Conservation (phyloP, 1,139 yeast genomes). For the Debaryomyces robertsiae region DNA sequence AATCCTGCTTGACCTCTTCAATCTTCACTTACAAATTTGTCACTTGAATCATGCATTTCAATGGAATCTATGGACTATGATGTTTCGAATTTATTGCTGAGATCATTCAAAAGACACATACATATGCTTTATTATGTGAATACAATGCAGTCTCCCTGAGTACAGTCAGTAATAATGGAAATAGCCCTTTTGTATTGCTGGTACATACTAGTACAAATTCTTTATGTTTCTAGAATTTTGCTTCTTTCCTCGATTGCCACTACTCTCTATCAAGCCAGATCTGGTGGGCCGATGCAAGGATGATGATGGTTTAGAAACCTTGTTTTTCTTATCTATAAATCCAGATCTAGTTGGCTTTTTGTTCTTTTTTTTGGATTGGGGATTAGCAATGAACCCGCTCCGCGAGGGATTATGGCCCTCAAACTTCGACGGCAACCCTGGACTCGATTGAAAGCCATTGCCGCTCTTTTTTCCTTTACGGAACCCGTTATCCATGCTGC, state of each 20-base stretch:
- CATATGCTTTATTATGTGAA: too few relatives aligned
- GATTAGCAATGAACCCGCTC: slow-evolving; percentile 12
- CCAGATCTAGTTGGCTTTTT: slow-evolving; percentile 26
- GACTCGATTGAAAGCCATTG: slow-evolving; percentile 11
- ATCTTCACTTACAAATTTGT: too few relatives aligned
- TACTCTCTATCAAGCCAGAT: slow-evolving; percentile 23
- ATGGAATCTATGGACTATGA: too few relatives aligned
- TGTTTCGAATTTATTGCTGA: too few relatives aligned
- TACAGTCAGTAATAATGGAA: too few relatives aligned
- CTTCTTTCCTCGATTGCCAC: slow-evolving; percentile 16
- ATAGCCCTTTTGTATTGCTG: too few relatives aligned
- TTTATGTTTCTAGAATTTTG: slow-evolving; percentile 15
- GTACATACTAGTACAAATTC: slow-evolving; percentile 13
- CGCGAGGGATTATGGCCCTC: slow-evolving; percentile 13
- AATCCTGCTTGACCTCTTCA: too few relatives aligned
- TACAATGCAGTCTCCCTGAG: too few relatives aligned
- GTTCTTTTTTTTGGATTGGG: slow-evolving; percentile 9
- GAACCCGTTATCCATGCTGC: slow-evolving; percentile 13
- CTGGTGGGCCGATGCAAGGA: slow-evolving; percentile 19
- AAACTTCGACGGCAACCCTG: slow-evolving; percentile 6
- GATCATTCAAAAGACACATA: too few relatives aligned
- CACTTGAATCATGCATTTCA: too few relatives aligned
- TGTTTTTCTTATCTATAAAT: slow-evolving; percentile 14
- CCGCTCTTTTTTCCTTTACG: slow-evolving; percentile 17
- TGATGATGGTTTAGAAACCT: slow-evolving; percentile 4